Evolutionary conservation across 768 basidiomycete genomes (phyloP), one percentile per base, ranked within the genome.

Genomic region (Clitopilus passeckerianus): DNA sequence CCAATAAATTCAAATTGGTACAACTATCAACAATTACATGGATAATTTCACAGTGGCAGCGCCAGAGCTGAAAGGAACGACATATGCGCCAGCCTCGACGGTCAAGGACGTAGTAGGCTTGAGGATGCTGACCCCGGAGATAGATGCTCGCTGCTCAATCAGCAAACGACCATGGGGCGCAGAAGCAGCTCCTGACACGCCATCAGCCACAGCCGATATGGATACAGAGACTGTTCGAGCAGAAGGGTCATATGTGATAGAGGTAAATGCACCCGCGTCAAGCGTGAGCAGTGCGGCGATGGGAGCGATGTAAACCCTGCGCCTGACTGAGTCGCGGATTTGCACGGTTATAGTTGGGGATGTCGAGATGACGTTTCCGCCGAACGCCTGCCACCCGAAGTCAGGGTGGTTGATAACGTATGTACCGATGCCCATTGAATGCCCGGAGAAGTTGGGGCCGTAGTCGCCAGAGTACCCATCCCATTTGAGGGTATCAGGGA

Each of bases 381-480:
- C 83, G 63, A 83, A 82, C 8, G 82, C 82, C 66, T 84, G 82
- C 82, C 82, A 84, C n/a, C 82, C 83, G 64, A 84, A 84, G 62
- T 77, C 75, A 18, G 82, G 80, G 58, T 84, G 81, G 59, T 83
- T 73, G 60, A 83, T 68, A 64, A 85, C 72, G 54, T 71, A 77
- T 0, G 77, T 77, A 53, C 75, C 77, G 59, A 77, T 79, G 27
- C 80, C 79, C 74, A 84, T 77, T 5, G 77, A 64, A 65, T 80
- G 80, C 10, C 82, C 82, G 54, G 81, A 81, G 65, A 83, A 83
- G 68, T 83, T 83, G 6, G 83, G 83, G 52, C 83, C 83, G 63
- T 84, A 85, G 64, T 85, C 83, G 53, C 82, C 82, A 1, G 81
- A 83, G 65, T 84, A 84, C 1, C 68, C 83, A 61, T 85, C 82